A percentile compares a stretch with the other conserved stretches of the same genome.
phyloP scores from a whole-genome alignment of 345 rosid species.

The Eucalyptus grandis region DNA sequence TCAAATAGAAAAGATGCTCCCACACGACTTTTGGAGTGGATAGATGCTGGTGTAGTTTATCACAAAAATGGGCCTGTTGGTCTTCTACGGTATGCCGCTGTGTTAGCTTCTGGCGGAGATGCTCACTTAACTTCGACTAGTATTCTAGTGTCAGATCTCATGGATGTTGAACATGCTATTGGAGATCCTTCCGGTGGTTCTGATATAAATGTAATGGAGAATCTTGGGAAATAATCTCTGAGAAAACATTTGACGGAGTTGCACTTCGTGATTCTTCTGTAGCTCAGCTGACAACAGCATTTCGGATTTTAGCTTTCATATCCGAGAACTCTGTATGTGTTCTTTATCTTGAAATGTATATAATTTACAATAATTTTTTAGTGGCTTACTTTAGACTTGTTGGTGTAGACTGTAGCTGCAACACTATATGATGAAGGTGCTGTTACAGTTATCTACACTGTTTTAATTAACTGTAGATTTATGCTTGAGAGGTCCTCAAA shows the following conservation, averaged over 20 bases:
- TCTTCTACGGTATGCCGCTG: conserved; percentile 83
- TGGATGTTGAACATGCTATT: conserved; percentile 53
- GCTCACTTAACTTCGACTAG: conserved; percentile 68
- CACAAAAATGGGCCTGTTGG: conserved; percentile 87
- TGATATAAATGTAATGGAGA: conserved; percentile 74
- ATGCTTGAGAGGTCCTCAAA: conserved; percentile 95
- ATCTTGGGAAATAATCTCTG: conserved; percentile 66
- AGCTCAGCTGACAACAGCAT: conserved; percentile 82
- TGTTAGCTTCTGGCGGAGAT: conserved; percentile 87
- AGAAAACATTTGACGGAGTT: conserved; percentile 81
- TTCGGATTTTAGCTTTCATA: conserved; percentile 75
- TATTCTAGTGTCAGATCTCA: conserved; percentile 63
- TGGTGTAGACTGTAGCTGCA: conserved; percentile 64
- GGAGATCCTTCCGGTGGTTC: conserved; percentile 64
- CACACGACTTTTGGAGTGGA: conserved; percentile 78
- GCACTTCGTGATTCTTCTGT: conserved; percentile 72
- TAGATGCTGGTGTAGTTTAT: conserved; percentile 86
- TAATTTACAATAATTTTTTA: not conserved
- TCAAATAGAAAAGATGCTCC: conserved; percentile 93
- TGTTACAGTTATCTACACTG: conserved; percentile 50
- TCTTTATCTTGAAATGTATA: not conserved
- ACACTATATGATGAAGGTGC: conserved; percentile 85
- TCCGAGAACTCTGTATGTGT: conserved; percentile 72
- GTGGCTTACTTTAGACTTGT: conserved; percentile 3
- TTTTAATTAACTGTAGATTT: conserved; percentile 81